Evolutionary conservation across 2,329 filamentous ascomycete species (phyloP).

Genomic region (Cylindrodendrum hubeiense): DNA sequence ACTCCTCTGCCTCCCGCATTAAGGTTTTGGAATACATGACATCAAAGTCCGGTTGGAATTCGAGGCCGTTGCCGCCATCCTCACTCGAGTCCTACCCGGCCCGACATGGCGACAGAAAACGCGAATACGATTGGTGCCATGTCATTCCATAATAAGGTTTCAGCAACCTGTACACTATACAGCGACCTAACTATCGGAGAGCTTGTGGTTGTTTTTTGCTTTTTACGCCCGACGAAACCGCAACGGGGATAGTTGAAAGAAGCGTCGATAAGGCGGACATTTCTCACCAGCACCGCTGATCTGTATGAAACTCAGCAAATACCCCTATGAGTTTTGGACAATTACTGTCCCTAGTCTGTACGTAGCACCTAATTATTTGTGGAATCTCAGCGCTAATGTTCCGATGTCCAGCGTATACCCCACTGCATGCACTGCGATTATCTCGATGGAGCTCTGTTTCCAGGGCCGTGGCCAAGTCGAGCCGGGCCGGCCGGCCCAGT

Average conservation of each 20-base stretch:
- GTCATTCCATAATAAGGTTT: neutral
- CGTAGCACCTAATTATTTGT: neutral
- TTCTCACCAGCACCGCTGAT: neutral
- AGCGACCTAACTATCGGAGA: neutral
- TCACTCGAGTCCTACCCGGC: neutral
- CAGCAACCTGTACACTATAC: neutral
- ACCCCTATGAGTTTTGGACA: neutral
- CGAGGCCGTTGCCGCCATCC: neutral
- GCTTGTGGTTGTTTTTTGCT: neutral
- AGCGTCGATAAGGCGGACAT: neutral
- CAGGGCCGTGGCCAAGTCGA: neutral
- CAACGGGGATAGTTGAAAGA: neutral
- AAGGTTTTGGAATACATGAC: too few relatives aligned
- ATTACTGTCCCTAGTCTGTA: neutral
- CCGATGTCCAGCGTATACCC: neutral
- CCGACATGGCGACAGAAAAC: neutral
- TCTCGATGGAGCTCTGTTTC: neutral
- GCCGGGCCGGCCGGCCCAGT: constrained; percentile 10
- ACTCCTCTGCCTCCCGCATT: neutral
- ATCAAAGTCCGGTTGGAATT: too few relatives aligned
- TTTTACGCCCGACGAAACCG: neutral
- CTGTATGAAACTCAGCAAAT: neutral
- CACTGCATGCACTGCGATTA: neutral
- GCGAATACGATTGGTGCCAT: neutral
- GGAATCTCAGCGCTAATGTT: constrained; percentile 1